Evolutionary conservation across 2,329 filamentous ascomycete species (phyloP).

Genomic region (Bipolaris cookei): DNA sequence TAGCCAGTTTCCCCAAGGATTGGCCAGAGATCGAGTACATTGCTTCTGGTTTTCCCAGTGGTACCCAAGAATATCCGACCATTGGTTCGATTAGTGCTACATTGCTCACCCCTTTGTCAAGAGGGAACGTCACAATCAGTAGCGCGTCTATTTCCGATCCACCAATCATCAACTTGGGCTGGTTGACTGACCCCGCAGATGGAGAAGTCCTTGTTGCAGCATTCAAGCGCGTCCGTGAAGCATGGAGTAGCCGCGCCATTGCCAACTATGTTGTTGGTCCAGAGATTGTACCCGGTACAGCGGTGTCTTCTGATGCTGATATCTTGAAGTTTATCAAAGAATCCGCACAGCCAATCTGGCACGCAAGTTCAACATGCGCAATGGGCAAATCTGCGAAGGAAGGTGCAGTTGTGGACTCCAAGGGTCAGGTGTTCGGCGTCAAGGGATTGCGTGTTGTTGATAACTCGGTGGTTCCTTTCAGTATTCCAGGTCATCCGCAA

Average conservation of each 20-base stretch:
- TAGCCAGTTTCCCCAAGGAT: constrained; percentile 10
- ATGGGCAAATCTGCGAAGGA: constrained; percentile 39
- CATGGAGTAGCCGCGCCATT: constrained; percentile 30
- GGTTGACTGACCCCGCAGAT: constrained; percentile 42
- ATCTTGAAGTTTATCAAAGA: constrained; percentile 46
- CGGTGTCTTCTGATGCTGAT: constrained; percentile 30
- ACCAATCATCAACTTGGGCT: constrained; percentile 45
- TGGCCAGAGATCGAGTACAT: constrained; percentile 13
- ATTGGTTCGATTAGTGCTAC: constrained; percentile 26
- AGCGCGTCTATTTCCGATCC: constrained; percentile 34
- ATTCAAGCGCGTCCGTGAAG: constrained; percentile 40
- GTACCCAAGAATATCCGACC: constrained; percentile 14
- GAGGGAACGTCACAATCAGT: constrained; percentile 43
- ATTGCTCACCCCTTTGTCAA: constrained; percentile 21
- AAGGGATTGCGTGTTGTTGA: constrained; percentile 46
- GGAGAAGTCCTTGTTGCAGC: constrained; percentile 40
- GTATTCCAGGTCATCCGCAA: constrained; percentile 46
- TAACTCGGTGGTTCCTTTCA: constrained; percentile 40
- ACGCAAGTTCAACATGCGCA: constrained; percentile 29
- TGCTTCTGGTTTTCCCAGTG: constrained; percentile 25
- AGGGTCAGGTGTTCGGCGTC: constrained; percentile 44
- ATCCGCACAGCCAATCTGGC: constrained; percentile 23
- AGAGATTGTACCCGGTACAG: constrained; percentile 37
- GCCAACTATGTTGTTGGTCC: constrained; percentile 27
- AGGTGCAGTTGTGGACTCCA: constrained; percentile 45